Evolutionary conservation across 139 green algal genomes (phyloP), one percentile per base, ranked within the genome.

Genomic region (Coccomyxa sp.): DNA sequence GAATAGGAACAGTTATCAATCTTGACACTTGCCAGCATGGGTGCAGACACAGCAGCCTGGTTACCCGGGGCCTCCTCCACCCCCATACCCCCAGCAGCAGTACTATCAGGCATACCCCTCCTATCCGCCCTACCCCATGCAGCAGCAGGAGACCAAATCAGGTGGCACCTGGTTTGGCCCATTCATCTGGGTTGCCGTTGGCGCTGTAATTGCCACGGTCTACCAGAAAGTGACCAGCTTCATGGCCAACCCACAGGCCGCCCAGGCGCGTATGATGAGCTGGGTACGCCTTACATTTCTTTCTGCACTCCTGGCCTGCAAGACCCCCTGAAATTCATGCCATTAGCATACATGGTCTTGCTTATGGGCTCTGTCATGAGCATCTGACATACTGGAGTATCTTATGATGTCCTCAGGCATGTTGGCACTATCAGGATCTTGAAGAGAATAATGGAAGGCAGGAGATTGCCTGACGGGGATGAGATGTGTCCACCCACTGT

Each of bases 91-190:
- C 38, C 38, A 51, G 38, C 71, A 77, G 71, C 71, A 77, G 12
- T 77, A 77, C 71, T 77, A 77, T 32, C 71, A 77, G 71, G 71
- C 23, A 25, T 77, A 77, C n/a, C 71, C 71, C 23, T 38, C 71
- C 27, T 38, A 77, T 16, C 71, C 71, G 71, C 71, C n/a, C 23
- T 38, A 31, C n/a, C 71, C 71, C 27, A 1, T 18, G 23, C 71
- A 9, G 1, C 27, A 77, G 71, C 71, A 31, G 25, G 27, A 31
- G 71, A 31, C 23, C n/a, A 38, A 16, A 15, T 1, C 23, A 15
- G 71, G 71, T 1, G 71, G 71, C 71, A 51, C 38, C 3, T 51
- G 38, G 38, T 51, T 51, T 1, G 28, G 71, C 71, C 71, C 27
- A 18, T 38, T 16, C 31, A 51, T 77, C 23, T 77, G 71, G 71